Conservation (phyloP, 2,329 filamentous ascomycete genomes). For the Paracorniculantispora psalliotae region DNA sequence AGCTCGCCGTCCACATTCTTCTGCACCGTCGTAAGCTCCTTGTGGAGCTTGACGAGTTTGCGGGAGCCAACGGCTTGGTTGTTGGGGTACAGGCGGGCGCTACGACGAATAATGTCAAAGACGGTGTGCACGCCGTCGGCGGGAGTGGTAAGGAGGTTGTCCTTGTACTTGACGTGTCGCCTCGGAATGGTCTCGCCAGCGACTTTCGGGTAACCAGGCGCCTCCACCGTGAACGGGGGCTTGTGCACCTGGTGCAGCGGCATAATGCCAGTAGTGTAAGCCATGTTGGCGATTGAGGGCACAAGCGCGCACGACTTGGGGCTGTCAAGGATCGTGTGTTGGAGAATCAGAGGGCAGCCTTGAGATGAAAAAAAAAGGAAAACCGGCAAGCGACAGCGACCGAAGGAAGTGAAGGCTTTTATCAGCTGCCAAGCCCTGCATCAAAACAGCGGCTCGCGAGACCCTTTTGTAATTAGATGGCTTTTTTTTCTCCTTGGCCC, state of each 20-base stretch:
- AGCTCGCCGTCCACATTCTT: constrained; percentile 81
- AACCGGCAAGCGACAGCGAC: too few relatives aligned
- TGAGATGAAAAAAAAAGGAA: too few relatives aligned
- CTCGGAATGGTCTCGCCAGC: constrained; percentile 81
- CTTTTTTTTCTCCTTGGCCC: too few relatives aligned
- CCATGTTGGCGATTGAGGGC: constrained; percentile 25
- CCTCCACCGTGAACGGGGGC: constrained; percentile 71
- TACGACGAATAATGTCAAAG: constrained; percentile 71
- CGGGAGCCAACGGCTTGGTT: constrained; percentile 65
- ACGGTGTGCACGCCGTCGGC: constrained; percentile 68
- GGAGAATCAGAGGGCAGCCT: too few relatives aligned
- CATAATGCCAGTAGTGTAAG: constrained; percentile 40
- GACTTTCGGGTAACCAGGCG: constrained; percentile 60
- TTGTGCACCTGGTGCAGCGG: constrained; percentile 58
- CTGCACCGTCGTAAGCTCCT: constrained; percentile 83
- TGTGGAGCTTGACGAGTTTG: constrained; percentile 70
- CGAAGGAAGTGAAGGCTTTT: too few relatives aligned
- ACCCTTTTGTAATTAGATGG: too few relatives aligned
- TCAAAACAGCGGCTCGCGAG: too few relatives aligned
- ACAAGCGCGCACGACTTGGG: too few relatives aligned
- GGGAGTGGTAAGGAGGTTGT: constrained; percentile 63
- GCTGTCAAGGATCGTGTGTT: too few relatives aligned
- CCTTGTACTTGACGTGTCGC: constrained; percentile 64
- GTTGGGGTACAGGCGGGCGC: constrained; percentile 58
- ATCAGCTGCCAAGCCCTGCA: too few relatives aligned